A percentile compares a stretch with the other conserved stretches of the same genome.
phyloP scores from a whole-genome alignment of 495 filamentous ascomycete genomes.

The Penicillium waksmanii region DNA sequence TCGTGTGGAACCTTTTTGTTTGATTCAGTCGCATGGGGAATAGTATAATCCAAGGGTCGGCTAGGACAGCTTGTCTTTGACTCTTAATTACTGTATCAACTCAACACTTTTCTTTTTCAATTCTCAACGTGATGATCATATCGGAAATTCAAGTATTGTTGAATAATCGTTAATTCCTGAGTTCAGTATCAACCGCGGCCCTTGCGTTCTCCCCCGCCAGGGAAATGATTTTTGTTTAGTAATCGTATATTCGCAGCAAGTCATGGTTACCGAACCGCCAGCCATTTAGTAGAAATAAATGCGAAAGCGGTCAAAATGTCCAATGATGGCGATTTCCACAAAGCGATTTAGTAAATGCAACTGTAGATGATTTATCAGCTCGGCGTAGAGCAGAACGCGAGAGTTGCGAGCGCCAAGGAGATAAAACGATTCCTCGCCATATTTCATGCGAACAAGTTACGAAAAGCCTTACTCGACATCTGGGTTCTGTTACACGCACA shows the following conservation, averaged over 20 bases:
- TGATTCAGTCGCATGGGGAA: too few species aligned
- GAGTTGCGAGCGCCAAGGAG: not conserved
- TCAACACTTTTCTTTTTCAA: not conserved
- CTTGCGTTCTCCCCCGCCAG: not conserved
- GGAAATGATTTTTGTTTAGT: conserved; percentile 2
- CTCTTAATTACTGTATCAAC: not conserved
- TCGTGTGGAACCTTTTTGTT: too few species aligned
- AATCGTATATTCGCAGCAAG: not conserved
- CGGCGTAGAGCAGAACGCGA: not conserved
- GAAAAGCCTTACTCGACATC: too few species aligned
- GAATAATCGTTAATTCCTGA: not conserved
- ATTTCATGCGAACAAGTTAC: too few species aligned
- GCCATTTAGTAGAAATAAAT: not conserved
- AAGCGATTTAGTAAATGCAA: not conserved
- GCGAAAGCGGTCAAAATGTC: not conserved
- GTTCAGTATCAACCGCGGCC: too few species aligned
- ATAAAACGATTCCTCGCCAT: not conserved
- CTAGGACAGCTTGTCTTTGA: too few species aligned
- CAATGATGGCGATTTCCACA: not conserved
- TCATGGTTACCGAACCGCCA: not conserved
- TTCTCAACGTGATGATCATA: not conserved
- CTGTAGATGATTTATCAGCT: conserved; percentile 1
- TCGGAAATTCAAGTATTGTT: not conserved
- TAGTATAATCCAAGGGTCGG: too few species aligned
- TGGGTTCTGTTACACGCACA: too few species aligned